Percentiles rank a stretch among this genome's conserved stretches.
phyloP scores from a whole-genome alignment of 2,329 filamentous ascomycete species.

The Stagonosporopsis chrysanthemi region DNA sequence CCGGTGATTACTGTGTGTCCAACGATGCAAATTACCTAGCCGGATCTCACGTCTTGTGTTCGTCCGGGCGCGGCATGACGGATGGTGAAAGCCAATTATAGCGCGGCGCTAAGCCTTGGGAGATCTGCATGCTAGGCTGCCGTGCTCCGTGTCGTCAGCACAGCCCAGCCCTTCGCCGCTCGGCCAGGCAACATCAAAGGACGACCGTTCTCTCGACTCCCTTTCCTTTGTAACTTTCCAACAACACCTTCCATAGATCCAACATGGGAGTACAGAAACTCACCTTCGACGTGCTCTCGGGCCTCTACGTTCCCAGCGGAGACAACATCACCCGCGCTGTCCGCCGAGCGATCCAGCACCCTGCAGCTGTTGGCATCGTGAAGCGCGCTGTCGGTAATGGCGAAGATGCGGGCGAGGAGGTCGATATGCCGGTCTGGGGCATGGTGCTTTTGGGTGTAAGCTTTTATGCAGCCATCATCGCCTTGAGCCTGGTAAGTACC shows the following conservation, averaged over 20 bases:
- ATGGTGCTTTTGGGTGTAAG: constrained; percentile 43
- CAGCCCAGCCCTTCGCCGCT: constrained; percentile 30
- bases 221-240: constrained; percentile 12
- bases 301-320: constrained; percentile 11
- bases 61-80: constrained; percentile 9
- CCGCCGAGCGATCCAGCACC: constrained; percentile 43
- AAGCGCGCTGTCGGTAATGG: constrained; percentile 37
- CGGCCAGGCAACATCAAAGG: constrained; percentile 20
- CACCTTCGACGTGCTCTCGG: constrained; percentile 11
- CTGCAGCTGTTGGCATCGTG: constrained; percentile 30
- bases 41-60: constrained; percentile 4
- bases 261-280: constrained; percentile 12
- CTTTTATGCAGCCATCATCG: constrained; percentile 51
- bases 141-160: constrained; percentile 19
- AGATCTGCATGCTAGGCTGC: constrained; percentile 25
- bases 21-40: not conserved
- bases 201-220: constrained; percentile 5
- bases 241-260: constrained; percentile 6
- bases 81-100: constrained; percentile 28
- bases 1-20: not conserved
- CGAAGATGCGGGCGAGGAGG: constrained; percentile 13
- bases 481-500: constrained; percentile 51
- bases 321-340: constrained; percentile 40
- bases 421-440: constrained; percentile 44
- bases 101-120: constrained; percentile 21